Evolutionary conservation across 2,329 filamentous ascomycete species (phyloP).

Genomic region (Diplodia mutila): DNA sequence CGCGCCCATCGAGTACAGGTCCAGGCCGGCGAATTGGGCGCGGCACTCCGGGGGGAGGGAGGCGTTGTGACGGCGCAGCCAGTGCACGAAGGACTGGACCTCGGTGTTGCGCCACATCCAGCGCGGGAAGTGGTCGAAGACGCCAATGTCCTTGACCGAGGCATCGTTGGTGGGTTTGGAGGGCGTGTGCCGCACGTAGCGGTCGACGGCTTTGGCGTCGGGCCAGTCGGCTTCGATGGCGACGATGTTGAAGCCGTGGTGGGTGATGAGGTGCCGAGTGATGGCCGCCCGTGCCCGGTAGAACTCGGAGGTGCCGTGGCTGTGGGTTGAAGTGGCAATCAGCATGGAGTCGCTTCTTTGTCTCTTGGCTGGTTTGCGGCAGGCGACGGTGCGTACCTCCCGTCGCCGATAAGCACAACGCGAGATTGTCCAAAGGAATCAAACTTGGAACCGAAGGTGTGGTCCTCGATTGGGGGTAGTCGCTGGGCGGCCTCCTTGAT

Average conservation of each 20-base stretch:
- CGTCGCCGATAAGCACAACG: background rate
- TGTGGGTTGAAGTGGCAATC: constrained; percentile 28
- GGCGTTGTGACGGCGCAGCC: constrained; percentile 50
- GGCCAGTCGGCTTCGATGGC: constrained; percentile 60
- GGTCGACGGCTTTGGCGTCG: constrained; percentile 56
- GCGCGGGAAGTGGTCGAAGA: constrained; percentile 56
- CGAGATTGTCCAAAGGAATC: background rate
- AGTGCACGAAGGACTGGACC: no score
- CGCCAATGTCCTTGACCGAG: constrained; percentile 38
- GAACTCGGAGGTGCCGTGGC: constrained; percentile 61
- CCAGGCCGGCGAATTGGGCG: constrained; percentile 56
- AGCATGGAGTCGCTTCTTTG: background rate
- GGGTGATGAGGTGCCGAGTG: constrained; percentile 54
- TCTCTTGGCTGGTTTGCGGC: background rate
- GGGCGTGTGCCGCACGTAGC: constrained; percentile 54
- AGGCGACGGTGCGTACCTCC: constrained; percentile 25
- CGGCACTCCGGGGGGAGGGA: constrained; percentile 36
- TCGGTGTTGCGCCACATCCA: constrained; percentile 63
- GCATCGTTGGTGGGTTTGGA: constrained; percentile 28
- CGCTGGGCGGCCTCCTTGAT: constrained; percentile 29
- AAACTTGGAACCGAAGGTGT: constrained; percentile 37
- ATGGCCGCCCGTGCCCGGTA: constrained; percentile 57
- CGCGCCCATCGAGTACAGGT: constrained; percentile 55
- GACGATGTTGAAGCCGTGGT: constrained; percentile 57
- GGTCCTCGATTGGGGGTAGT: constrained; percentile 32